These are phyloP conservation scores for Acacia confusa DNA, from an alignment of 306 rosid species.

Conservation along the genomic window DNA sequence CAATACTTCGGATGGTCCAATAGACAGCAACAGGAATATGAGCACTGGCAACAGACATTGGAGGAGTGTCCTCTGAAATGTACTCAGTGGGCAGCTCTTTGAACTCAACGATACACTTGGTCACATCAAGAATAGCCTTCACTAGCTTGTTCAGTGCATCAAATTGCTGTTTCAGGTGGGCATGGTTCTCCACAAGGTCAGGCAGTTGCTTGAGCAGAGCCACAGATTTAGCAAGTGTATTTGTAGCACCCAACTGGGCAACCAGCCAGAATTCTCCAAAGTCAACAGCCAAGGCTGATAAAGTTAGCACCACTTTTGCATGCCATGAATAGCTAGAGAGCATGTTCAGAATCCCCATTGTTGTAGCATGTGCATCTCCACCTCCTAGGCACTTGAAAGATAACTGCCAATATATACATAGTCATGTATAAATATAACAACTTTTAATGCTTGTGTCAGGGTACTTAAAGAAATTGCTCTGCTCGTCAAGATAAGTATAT, in stretches of 20 bases:
- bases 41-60: constrained; percentile 41
- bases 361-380: constrained; percentile 45
- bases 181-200: constrained; percentile 41
- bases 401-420: constrained; percentile 34
- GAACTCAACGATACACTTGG: constrained; percentile 42
- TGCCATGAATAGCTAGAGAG: constrained; percentile 60
- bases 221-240: constrained; percentile 54
- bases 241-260: constrained; percentile 40
- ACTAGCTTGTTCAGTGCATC: constrained; percentile 43
- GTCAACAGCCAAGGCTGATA: constrained; percentile 50
- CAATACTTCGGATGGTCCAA: constrained; percentile 51
- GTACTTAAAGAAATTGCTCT: background rate
- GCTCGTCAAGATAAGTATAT: background rate
- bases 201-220: constrained; percentile 55
- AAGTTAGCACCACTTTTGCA: constrained; percentile 53
- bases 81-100: constrained; percentile 41
- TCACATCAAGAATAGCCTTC: constrained; percentile 35
- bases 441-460: background rate
- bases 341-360: constrained; percentile 44
- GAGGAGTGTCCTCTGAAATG: constrained; percentile 47
- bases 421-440: background rate
- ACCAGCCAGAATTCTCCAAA: constrained; percentile 64
- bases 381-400: constrained; percentile 42
- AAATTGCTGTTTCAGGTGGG: constrained; percentile 37
- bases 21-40: constrained; percentile 57